Evolutionary conservation across 2,329 filamentous ascomycete genomes (phyloP).

Genomic region (Berkeleyomyces rouxiae): DNA sequence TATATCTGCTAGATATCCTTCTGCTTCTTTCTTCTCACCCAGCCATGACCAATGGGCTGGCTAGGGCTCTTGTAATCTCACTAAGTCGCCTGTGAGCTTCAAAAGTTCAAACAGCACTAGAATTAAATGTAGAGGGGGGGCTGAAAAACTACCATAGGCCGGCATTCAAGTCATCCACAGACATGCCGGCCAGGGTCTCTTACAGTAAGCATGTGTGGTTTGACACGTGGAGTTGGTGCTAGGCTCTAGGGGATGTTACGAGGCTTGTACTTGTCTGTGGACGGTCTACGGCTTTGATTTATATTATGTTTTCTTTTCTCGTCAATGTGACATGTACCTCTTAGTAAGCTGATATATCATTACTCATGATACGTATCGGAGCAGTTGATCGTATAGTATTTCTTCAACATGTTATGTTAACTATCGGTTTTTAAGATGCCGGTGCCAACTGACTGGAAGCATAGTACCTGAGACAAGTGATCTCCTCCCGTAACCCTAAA

Average conservation of each 20-base stretch:
- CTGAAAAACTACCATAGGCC: neutral
- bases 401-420: neutral
- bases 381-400: too few relatives aligned
- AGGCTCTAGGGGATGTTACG: neutral
- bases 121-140: neutral
- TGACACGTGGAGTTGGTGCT: neutral
- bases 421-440: neutral
- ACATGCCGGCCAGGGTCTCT: too few relatives aligned
- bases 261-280: neutral
- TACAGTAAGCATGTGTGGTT: neutral
- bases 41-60: neutral
- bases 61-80: neutral
- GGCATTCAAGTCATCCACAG: neutral
- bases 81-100: neutral
- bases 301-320: too few relatives aligned
- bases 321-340: too few relatives aligned
- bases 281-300: neutral
- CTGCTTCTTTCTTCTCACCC: neutral
- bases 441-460: neutral
- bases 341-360: too few relatives aligned
- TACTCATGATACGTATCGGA: too few relatives aligned
- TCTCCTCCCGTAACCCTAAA: neutral
- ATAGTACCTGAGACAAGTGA: neutral
- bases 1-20: neutral
- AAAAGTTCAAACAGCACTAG: neutral